Conservation (phyloP, 192 early-diverging fungal genomes). For the Umbelopsis vinacea region DNA sequence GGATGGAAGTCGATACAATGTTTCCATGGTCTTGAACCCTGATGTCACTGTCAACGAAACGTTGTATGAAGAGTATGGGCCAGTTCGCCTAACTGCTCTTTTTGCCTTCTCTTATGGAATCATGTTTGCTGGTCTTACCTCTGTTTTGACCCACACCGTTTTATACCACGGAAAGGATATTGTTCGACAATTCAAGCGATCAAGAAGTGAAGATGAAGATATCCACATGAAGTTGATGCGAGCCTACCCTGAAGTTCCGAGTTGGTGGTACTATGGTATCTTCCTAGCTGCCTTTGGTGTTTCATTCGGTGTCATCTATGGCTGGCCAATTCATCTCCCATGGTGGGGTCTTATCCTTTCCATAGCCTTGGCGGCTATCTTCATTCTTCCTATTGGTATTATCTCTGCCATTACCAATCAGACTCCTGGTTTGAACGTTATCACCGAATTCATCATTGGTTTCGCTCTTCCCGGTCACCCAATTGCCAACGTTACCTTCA, state of each 20-base stretch:
- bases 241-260: slow-evolving; percentile 72
- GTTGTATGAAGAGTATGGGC: slow-evolving; percentile 50
- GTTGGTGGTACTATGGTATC: slow-evolving; percentile 59
- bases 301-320: slow-evolving; percentile 51
- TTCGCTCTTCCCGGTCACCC: slow-evolving; percentile 80
- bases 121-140: slow-evolving; percentile 58
- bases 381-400: slow-evolving; percentile 81
- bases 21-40: slow-evolving; percentile 34
- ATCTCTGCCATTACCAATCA: slow-evolving; percentile 80
- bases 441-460: slow-evolving; percentile 87
- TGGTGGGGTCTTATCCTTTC: slow-evolving; percentile 79
- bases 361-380: slow-evolving; percentile 61
- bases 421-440: slow-evolving; percentile 79
- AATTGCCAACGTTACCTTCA: slow-evolving; percentile 86
- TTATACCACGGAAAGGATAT: slow-evolving; percentile 68
- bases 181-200: slow-evolving; percentile 39
- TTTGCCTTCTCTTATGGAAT: slow-evolving; percentile 58
- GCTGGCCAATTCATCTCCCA: slow-evolving; percentile 66
- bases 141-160: slow-evolving; percentile 61
- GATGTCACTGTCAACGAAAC: slow-evolving; percentile 44
- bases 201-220: slow-evolving; percentile 55
- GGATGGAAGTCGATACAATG: slow-evolving; percentile 44
- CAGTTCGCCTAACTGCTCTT: slow-evolving; percentile 52
- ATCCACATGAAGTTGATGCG: slow-evolving; percentile 75
- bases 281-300: slow-evolving; percentile 50